Conservation (phyloP, 1,284 basidiomycete species). For the Phylloporus sp. region DNA sequence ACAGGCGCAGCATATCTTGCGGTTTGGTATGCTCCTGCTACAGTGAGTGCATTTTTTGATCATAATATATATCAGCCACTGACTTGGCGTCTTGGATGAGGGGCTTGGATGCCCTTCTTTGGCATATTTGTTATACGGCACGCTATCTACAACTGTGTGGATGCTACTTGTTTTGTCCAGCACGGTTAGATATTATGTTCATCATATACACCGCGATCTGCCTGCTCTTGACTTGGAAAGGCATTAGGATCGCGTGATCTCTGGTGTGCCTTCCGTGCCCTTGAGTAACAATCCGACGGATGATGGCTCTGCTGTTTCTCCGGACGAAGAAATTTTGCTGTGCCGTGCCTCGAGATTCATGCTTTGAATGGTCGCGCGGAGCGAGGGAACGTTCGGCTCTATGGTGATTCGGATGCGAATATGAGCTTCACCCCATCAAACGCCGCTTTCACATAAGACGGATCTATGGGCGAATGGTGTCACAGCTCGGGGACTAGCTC, state of each 20-base stretch:
- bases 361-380: not conserved
- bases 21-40: slow-evolving; percentile 48
- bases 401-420: not conserved
- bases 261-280: not conserved
- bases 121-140: slow-evolving; percentile 48
- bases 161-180: slow-evolving; percentile 47
- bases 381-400: not conserved
- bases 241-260: not conserved
- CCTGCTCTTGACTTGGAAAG: slow-evolving; percentile 11
- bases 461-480: not conserved
- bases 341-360: not conserved
- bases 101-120: slow-evolving; percentile 49
- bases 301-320: not conserved
- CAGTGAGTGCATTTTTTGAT: slow-evolving; percentile 17
- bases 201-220: slow-evolving; percentile 2
- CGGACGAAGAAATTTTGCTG: no score
- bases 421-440: not conserved
- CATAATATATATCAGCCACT: not conserved
- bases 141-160: slow-evolving; percentile 47
- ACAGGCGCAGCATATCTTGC: slow-evolving; percentile 45
- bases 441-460: not conserved
- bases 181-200: slow-evolving; percentile 44
- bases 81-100: slow-evolving; percentile 13
- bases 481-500: slow-evolving; percentile 21
- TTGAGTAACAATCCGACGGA: not conserved